Percentiles rank a stretch among this genome's conserved stretches.
Evolutionary conservation across 2,329 filamentous ascomycete genomes (phyloP).

Genomic region (Macrophomina phaseolina): DNA sequence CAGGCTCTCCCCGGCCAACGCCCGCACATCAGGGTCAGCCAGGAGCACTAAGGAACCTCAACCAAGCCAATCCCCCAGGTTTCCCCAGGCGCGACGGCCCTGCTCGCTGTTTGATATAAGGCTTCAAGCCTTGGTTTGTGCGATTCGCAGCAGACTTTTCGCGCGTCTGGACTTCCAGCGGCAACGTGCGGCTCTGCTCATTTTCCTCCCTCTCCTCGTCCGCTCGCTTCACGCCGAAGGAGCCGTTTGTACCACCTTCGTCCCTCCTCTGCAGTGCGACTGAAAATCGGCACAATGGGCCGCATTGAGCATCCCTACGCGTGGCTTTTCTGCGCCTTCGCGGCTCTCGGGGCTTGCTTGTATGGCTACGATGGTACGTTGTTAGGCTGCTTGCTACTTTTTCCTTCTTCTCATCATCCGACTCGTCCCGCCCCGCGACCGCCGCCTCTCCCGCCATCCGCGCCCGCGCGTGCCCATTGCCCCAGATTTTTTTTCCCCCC

Average conservation of each 20-base stretch:
- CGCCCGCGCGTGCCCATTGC: neutral
- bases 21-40: slow-evolving; percentile 8
- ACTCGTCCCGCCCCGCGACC: neutral
- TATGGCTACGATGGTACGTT: slow-evolving; percentile 42
- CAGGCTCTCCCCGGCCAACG: neutral
- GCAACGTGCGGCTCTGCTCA: neutral
- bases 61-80: slow-evolving; percentile 5
- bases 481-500: neutral
- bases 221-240: neutral
- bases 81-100: slow-evolving; percentile 4
- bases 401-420: neutral
- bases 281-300: neutral
- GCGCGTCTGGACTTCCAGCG: neutral
- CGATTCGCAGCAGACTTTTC: neutral
- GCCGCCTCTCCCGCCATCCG: neutral
- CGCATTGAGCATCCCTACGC: slow-evolving; percentile 39
- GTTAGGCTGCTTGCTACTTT: neutral
- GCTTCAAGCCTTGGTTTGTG: neutral
- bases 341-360: slow-evolving; percentile 45
- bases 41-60: slow-evolving; percentile 12
- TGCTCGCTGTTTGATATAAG: neutral
- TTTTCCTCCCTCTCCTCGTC: neutral
- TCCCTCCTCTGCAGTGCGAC: neutral
- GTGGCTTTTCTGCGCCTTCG: slow-evolving; percentile 45
- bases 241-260: neutral